phyloP scores from a whole-genome alignment of 2,329 filamentous ascomycete species.

The Alternaria sp. region DNA sequence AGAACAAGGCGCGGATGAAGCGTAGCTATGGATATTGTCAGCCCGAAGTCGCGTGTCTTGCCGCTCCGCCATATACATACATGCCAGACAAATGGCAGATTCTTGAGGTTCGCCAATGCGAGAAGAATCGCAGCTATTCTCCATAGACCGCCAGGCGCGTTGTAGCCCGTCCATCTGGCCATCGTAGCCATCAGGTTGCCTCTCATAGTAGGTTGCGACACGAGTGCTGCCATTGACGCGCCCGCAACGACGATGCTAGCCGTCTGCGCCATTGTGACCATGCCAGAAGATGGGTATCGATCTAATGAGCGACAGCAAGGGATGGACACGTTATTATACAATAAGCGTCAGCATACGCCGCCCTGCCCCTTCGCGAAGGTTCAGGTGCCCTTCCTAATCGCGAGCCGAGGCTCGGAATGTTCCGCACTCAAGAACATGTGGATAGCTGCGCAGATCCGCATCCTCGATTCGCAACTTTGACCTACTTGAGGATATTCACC shows the following conservation, averaged over 20 bases:
- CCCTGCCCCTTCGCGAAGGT: neutral
- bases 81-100: constrained; percentile 76
- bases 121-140: constrained; percentile 42
- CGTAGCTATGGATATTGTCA: constrained; percentile 46
- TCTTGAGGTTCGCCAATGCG: constrained; percentile 70
- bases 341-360: neutral
- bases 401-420: constrained; percentile 10
- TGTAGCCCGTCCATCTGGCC: constrained; percentile 36
- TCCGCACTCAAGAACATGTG: neutral
- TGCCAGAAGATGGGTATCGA: neutral
- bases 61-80: constrained; percentile 55
- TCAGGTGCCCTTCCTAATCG: neutral
- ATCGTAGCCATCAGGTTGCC: constrained; percentile 16
- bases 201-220: constrained; percentile 29
- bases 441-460: neutral
- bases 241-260: constrained; percentile 27
- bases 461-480: neutral
- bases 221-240: constrained; percentile 31
- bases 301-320: neutral
- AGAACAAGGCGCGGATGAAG: constrained; percentile 54
- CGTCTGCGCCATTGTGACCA: constrained; percentile 27
- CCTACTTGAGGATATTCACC: neutral
- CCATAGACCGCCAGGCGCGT: constrained; percentile 44
- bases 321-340: neutral
- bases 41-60: neutral